Conservation (phyloP, 208 protist genomes). For the Crithidia thermophila region DNA sequence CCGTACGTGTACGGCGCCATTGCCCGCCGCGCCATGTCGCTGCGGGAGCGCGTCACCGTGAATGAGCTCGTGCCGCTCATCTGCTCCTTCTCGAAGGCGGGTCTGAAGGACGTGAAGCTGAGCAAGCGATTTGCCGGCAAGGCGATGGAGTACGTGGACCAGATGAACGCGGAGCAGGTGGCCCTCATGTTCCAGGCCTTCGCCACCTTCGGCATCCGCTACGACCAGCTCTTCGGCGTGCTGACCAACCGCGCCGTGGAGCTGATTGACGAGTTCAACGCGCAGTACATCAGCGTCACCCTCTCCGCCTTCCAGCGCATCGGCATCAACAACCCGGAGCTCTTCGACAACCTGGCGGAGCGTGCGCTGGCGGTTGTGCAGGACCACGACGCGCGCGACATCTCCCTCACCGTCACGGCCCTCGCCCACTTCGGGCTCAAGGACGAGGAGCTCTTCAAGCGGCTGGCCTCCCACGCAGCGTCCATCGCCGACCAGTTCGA, state of each 20-base stretch:
- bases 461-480: conserved; percentile 86
- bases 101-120: conserved; percentile 86
- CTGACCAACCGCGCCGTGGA: conserved; percentile 93
- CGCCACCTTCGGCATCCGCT: conserved; percentile 89
- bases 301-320: conserved; percentile 91
- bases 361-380: conserved; percentile 88
- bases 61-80: conserved; percentile 91
- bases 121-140: conserved; percentile 90
- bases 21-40: conserved; percentile 81
- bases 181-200: conserved; percentile 90
- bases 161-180: conserved; percentile 92
- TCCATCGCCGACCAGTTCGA: conserved; percentile 90
- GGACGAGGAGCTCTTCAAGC: conserved; percentile 92
- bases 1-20: conserved; percentile 85
- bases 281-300: conserved; percentile 90
- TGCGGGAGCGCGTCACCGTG: conserved; percentile 90
- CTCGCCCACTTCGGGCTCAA: conserved; percentile 92
- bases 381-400: conserved; percentile 89
- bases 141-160: conserved; percentile 92
- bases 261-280: conserved; percentile 93
- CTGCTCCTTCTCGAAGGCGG: conserved; percentile 81
- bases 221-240: conserved; percentile 93
- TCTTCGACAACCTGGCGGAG: conserved; percentile 93
- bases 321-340: conserved; percentile 92
- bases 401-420: conserved; percentile 83